Evolutionary conservation across 345 rosid species (phyloP), one percentile per base, ranked within the genome.

Genomic region (Populus euphratica): DNA sequence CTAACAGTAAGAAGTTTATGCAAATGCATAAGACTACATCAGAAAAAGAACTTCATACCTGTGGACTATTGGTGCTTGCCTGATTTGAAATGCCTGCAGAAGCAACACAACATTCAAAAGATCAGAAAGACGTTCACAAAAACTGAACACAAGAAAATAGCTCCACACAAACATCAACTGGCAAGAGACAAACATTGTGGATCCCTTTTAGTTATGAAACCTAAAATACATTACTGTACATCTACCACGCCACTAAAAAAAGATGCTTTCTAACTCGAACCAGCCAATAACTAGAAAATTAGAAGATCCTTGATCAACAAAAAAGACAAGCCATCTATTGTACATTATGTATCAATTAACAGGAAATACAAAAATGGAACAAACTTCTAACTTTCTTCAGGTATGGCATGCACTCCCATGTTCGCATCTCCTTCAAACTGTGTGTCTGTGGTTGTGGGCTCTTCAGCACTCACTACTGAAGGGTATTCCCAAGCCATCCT

Each of bases 401-500:
- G 84, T 69, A 72, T 27, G 68, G 78, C 43, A 70, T 80, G 83
- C 73, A 74, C 78, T 50, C 65, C 82, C 56, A 71, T 63, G 27
- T 52, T 82, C 44, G 80, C 80, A 74, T 79, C 85, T 78, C 68
- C 88, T 73, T 73, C 83, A 49, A 76, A 54, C 43, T 73, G 88
- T 33, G 73, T 33, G 47, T 81, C 88, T 72, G 75, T 56, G 33
- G 81, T 82, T 27, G 83, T 70, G 21, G 89, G 80, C 47, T 78
- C 86, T 72, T 89, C 89, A 39, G 59, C 59, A 41, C 76, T 81
- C 83, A 76, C 50, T 23, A 72, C 47, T 10, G 86, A 88, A 49
- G 82, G 83, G 74, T 86, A 86, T 66, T 84, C 91, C 91, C 92
- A 86, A 77, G 76, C 77, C 63, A 86, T 83, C 85, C 86, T 79